Conservation (phyloP, 2,329 filamentous ascomycete genomes). For the Hypocrella siamensis region DNA sequence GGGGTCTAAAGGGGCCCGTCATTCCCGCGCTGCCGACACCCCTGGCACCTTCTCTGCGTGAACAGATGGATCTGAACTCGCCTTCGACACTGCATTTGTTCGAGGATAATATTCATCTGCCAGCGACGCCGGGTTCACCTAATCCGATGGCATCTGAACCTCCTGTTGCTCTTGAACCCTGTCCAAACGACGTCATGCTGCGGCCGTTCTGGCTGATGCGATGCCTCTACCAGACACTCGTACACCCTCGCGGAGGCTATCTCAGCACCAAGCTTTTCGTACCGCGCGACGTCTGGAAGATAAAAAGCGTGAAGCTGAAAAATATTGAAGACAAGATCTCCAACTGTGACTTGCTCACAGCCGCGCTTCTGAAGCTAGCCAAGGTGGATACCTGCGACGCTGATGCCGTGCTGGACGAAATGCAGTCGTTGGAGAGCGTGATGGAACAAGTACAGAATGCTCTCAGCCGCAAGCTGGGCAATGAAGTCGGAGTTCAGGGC, state of each 20-base stretch:
- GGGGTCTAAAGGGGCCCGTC: constrained; percentile 28
- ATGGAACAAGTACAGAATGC: constrained; percentile 71
- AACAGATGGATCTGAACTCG: constrained; percentile 38
- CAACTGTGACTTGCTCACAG: constrained; percentile 80
- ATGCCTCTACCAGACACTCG: constrained; percentile 80
- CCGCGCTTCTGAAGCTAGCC: constrained; percentile 68
- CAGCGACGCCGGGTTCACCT: constrained; percentile 46
- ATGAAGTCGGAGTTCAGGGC: constrained; percentile 74
- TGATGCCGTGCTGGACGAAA: constrained; percentile 82
- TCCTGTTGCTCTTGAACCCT: constrained; percentile 74
- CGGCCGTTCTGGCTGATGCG: constrained; percentile 97
- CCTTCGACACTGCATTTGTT: constrained; percentile 66
- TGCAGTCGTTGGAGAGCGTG: constrained; percentile 74
- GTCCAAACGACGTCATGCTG: constrained; percentile 76
- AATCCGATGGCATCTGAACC: constrained; percentile 46
- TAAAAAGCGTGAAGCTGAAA: constrained; percentile 86
- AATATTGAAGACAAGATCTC: constrained; percentile 85
- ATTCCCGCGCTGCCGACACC: constrained; percentile 54
- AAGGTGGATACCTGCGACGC: constrained; percentile 80
- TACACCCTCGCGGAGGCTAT: constrained; percentile 83
- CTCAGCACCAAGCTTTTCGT: constrained; percentile 84
- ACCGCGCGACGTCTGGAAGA: constrained; percentile 82
- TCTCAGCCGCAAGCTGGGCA: constrained; percentile 75
- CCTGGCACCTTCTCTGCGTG: constrained; percentile 44
- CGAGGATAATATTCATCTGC: constrained; percentile 65